These are phyloP conservation scores for Capillidium heterosporum DNA, from an alignment of 371 early-diverging fungal species.

Conservation along the genomic window DNA sequence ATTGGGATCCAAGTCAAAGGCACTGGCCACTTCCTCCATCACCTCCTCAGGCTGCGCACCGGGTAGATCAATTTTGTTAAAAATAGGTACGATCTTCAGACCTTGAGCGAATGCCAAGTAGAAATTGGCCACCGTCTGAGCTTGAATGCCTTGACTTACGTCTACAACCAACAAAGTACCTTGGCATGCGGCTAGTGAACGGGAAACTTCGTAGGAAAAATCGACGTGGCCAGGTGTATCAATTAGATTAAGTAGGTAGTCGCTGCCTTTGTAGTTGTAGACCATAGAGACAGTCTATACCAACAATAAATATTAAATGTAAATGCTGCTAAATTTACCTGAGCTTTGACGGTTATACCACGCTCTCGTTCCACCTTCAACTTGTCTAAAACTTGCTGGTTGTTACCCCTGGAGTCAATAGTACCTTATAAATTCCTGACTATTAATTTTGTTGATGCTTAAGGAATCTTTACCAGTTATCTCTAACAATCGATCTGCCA, in stretches of 20 bases:
- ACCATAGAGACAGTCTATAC: slow-evolving; percentile 72
- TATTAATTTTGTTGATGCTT: no score
- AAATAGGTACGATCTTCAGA: slow-evolving; percentile 70
- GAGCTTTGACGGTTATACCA: slow-evolving; percentile 95
- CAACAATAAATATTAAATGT: slow-evolving; percentile 3
- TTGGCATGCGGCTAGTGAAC: slow-evolving; percentile 74
- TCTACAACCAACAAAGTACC: slow-evolving; percentile 82
- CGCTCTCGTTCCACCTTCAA: slow-evolving; percentile 87
- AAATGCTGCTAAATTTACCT: slow-evolving; percentile 25
- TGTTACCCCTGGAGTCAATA: slow-evolving; percentile 55
- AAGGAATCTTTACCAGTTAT: slow-evolving; percentile 7
- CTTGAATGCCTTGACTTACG: slow-evolving; percentile 81
- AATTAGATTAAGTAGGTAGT: slow-evolving; percentile 68
- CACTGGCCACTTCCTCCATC: slow-evolving; percentile 53
- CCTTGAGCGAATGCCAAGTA: slow-evolving; percentile 80
- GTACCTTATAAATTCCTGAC: slow-evolving; percentile 2
- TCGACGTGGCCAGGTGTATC: slow-evolving; percentile 82
- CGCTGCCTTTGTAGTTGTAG: slow-evolving; percentile 45
- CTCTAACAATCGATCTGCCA: slow-evolving; percentile 46
- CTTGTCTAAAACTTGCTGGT: slow-evolving; percentile 88
- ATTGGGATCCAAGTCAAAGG: slow-evolving; percentile 63
- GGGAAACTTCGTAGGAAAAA: slow-evolving; percentile 83
- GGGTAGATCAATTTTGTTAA: slow-evolving; percentile 92
- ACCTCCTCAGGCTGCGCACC: slow-evolving; percentile 69
- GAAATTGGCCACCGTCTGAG: slow-evolving; percentile 93